Base-by-base conservation (phyloP, 139 green algal species). In the Chlorella ohadii region DNA sequence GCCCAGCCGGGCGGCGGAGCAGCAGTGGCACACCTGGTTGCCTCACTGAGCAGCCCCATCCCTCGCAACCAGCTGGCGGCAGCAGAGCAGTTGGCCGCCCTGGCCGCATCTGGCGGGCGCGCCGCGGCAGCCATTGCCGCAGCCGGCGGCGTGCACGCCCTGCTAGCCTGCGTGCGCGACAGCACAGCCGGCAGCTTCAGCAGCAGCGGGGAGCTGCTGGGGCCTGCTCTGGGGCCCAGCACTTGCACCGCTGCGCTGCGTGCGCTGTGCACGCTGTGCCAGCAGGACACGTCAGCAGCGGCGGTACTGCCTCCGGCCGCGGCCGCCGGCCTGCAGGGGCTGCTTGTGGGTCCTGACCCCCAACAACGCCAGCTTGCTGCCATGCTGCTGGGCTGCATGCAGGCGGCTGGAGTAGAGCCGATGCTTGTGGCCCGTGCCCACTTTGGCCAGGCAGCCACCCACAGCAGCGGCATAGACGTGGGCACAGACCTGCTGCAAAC, bases 241-340 rank as follows among this genome's bases (percentile, higher is more conserved):
- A 22, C 76, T 44, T 65, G 63, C 64, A 75, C 41, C 7, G 64
- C 78, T 13, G 63, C 78, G 63, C 78, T 83, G 78, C 78, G 78
- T 33, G 33, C 78, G 64, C 78, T 83, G 78, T 83, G 78, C 78
- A 66, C 63, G 63, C 78, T 83, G 63, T 59, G 51, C 39, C 78
- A 75, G 41, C 41, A 64, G 20, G 34, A 57, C 28, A 28, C 41
- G 2, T 22, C 28, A 0, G 64, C 64, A 4, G 38, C 64, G 9
- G 41, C 63, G 23, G 76, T 23, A 27, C 76, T 82, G 57, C 59
- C 57, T 13, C 36, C 36, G 12, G 57, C 76, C 5, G 36, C 59
- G 3, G 31, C 76, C 15, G 28, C 57, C 59, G 70, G 27, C 39
- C 59, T 82, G 57, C 56, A 28, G 59, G 59, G 57, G 36, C 76